These are phyloP conservation scores for Tremellales sp. DNA, from an alignment of 1,284 basidiomycete genomes.

Conservation along the genomic window DNA sequence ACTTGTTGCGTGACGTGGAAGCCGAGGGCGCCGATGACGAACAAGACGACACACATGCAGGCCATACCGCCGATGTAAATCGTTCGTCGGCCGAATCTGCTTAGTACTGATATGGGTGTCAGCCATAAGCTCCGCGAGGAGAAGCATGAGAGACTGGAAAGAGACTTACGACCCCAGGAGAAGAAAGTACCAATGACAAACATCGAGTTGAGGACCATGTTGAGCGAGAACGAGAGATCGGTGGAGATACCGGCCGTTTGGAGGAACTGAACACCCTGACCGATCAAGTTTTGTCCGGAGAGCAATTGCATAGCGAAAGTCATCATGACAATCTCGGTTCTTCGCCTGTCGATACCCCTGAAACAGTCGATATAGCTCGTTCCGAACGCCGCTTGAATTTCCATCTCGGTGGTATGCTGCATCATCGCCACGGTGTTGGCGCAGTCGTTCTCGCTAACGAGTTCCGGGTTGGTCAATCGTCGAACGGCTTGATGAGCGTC, in stretches of 20 bases:
- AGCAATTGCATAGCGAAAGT: conserved; percentile 8
- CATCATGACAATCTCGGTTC: conserved; percentile 42
- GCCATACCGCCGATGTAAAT: conserved; percentile 50
- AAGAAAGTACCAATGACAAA: conserved; percentile 22
- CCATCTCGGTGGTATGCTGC: conserved; percentile 19
- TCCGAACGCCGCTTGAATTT: conserved; percentile 31
- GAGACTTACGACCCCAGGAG: conserved; percentile 16
- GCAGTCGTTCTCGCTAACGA: conserved; percentile 12
- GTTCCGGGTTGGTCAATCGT: conserved; percentile 13
- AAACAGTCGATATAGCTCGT: conserved; percentile 45
- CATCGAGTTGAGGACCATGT: conserved; percentile 10
- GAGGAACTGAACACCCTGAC: conserved; percentile 22
- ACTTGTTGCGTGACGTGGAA: conserved; percentile 5
- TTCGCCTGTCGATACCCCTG: conserved; percentile 41
- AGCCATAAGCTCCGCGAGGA: too few relatives aligned
- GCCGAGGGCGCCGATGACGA: conserved; percentile 46
- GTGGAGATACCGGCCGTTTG: conserved; percentile 45
- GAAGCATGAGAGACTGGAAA: neutral
- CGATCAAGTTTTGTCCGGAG: conserved; percentile 9
- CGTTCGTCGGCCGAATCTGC: conserved; percentile 47
- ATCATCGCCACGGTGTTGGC: conserved; percentile 27
- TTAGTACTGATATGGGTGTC: conserved; percentile 7
- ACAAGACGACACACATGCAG: conserved; percentile 45
- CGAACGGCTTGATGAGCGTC: conserved; percentile 37
- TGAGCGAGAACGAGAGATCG: conserved; percentile 30